Evolutionary conservation across 495 filamentous ascomycete species (phyloP).

Genomic region (Trichoderma virens): DNA sequence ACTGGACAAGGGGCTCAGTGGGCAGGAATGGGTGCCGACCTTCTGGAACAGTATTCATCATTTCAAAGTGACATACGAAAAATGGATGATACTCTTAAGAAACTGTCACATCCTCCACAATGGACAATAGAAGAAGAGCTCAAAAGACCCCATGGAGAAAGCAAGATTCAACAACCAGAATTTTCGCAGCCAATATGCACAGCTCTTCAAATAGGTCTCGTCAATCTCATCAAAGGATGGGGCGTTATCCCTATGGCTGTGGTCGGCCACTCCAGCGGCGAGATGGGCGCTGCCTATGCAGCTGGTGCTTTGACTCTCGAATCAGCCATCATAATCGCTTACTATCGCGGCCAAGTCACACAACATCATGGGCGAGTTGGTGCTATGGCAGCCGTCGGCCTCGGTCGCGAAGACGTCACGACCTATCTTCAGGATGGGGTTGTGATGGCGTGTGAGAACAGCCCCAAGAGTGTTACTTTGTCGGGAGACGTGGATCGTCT

Average conservation of each 20-base stretch:
- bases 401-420: constrained; percentile 18
- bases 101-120: neutral
- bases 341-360: constrained; percentile 20
- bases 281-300: constrained; percentile 29
- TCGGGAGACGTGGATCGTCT: constrained; percentile 33
- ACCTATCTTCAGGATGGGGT: constrained; percentile 18
- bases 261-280: constrained; percentile 28
- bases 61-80: neutral
- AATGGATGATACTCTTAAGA: neutral
- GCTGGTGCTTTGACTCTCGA: constrained; percentile 17
- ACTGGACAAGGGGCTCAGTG: constrained; percentile 19
- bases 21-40: constrained; percentile 13
- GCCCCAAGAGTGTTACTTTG: constrained; percentile 39
- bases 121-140: constrained; percentile 5
- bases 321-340: constrained; percentile 20
- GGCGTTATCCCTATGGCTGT: constrained; percentile 32
- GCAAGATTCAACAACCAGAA: constrained; percentile 17
- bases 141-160: neutral
- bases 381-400: constrained; percentile 28
- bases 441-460: constrained; percentile 17
- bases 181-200: constrained; percentile 34
- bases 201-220: constrained; percentile 37
- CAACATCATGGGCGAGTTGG: constrained; percentile 18
- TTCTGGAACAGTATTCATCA: neutral
- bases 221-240: constrained; percentile 37